Base-by-base conservation (phyloP, 345 rosid genomes). In the Salix exigua region DNA sequence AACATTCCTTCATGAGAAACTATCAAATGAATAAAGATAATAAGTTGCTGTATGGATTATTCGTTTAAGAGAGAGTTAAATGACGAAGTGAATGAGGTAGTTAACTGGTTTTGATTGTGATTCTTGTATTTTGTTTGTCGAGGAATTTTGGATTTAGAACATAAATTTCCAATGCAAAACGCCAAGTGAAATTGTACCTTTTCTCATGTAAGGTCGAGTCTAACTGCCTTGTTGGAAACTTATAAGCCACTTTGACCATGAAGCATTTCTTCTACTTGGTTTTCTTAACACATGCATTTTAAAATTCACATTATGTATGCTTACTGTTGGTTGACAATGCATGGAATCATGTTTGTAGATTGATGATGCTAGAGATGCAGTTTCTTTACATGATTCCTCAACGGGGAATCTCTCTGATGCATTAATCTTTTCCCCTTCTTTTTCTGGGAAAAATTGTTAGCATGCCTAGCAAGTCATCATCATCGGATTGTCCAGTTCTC, bases 381-480 rank as follows among this genome's bases (percentile, higher is more conserved):
- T 48, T 30, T 51, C 51, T 18, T 30, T 9, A 35, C 64, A 71
- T n/a, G 23, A 18, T 72, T 35, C 35, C 48, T 37, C 61, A 17
- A 48, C 53, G 4, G 53, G 53, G 40, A 31, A 60, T 23, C 17
- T 4, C 3, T 33, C 37, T 58, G 67, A 38, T 60, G 12, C 12
- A 72, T 23, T 35, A 60, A 14, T 25, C 51, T 60, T 61, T 31
- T 4, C 33, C 18, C 3, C 38, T 72, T 38, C 13, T 28, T 72
- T 40, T 40, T 10, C 44, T 40, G 44, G 31, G 31, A 30, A 40
- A 10, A 40, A 40, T 40, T 40, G 88, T 77, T 1, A 88, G 84
- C 66, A 83, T 64, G 75, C 89, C 82, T 38, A 88, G 84, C 72
- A 89, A 78, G 82, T 88, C 85, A 63, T 77, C 72, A 30, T 28